A percentile compares a stretch with the other conserved stretches of the same genome.
Conservation (phyloP, 169 alveolate species). For the Plasmodium inui region DNA sequence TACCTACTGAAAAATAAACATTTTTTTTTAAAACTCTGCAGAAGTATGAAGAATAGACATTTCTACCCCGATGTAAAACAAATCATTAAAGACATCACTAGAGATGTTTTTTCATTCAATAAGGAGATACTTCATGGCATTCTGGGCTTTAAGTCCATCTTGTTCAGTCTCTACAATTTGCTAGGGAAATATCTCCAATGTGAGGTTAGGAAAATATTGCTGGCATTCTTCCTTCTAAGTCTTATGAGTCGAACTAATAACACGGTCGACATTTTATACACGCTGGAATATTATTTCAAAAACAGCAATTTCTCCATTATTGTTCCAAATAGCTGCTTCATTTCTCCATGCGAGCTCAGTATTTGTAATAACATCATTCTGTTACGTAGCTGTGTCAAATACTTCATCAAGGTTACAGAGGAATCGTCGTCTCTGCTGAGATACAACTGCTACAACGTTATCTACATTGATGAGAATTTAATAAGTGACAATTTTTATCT, state of each 20-base stretch:
- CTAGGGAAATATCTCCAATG: conserved; percentile 30
- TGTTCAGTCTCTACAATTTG: conserved; percentile 19
- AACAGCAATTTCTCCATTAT: conserved; percentile 35
- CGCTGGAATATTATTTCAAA: conserved; percentile 48
- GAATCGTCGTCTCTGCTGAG: conserved; percentile 8
- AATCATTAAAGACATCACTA: conserved; percentile 57
- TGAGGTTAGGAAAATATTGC: neutral
- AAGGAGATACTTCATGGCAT: conserved; percentile 50
- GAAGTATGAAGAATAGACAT: conserved; percentile 36
- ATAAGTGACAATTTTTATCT: conserved; percentile 57
- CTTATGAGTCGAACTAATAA: conserved; percentile 71
- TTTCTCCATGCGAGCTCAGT: conserved; percentile 60
- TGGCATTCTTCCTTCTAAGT: conserved; percentile 42
- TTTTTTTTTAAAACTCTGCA: conserved; percentile 45
- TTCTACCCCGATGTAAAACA: conserved; percentile 68
- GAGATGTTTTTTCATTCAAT: conserved; percentile 70
- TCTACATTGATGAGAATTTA: conserved; percentile 27
- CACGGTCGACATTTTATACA: conserved; percentile 70
- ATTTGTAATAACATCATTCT: conserved; percentile 38
- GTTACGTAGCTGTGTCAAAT: conserved; percentile 23
- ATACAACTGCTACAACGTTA: conserved; percentile 39
- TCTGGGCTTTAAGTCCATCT: conserved; percentile 30
- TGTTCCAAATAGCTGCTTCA: conserved; percentile 38
- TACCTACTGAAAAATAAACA: conserved; percentile 57
- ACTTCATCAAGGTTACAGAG: conserved; percentile 12